A percentile compares a stretch with the other conserved stretches of the same genome.
Conservation (phyloP, 495 filamentous ascomycete genomes). For the Tirmania nivea region DNA sequence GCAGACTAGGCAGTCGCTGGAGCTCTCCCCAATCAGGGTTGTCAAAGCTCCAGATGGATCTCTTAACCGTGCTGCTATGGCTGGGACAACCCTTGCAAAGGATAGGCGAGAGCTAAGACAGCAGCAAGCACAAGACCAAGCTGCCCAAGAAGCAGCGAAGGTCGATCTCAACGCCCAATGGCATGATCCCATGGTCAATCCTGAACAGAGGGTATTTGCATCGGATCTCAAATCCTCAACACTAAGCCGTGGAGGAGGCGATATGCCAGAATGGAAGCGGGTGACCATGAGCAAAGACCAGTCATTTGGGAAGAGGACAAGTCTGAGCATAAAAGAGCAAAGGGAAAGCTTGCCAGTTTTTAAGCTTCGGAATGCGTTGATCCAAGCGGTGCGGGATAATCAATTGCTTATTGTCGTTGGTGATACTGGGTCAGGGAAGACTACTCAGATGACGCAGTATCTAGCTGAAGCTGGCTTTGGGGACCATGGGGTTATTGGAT, state of each 20-base stretch:
- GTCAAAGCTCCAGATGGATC: conserved; percentile 95
- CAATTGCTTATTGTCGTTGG: conserved; percentile 91
- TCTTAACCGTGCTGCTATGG: conserved; percentile 84
- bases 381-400: conserved; percentile 71
- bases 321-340: conserved; percentile 87
- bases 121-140: conserved; percentile 66
- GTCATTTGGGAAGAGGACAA: conserved; percentile 66
- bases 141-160: conserved; percentile 51
- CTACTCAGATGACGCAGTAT: conserved; percentile 90
- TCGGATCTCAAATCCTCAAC: conserved; percentile 41
- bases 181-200: conserved; percentile 85
- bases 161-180: conserved; percentile 81
- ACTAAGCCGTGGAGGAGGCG: conserved; percentile 32
- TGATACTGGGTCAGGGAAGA: conserved; percentile 92
- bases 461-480: conserved; percentile 85
- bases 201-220: conserved; percentile 69
- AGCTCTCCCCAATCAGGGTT: conserved; percentile 83
- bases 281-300: conserved; percentile 63
- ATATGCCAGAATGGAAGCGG: conserved; percentile 81
- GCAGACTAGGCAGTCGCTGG: conserved; percentile 86
- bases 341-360: conserved; percentile 76
- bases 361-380: conserved; percentile 69
- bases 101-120: conserved; percentile 76
- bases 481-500: conserved; percentile 71
- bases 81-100: conserved; percentile 71